These are phyloP conservation scores for Pythium sukuiense DNA, from an alignment of 352 stramenopile species.

Conservation along the genomic window DNA sequence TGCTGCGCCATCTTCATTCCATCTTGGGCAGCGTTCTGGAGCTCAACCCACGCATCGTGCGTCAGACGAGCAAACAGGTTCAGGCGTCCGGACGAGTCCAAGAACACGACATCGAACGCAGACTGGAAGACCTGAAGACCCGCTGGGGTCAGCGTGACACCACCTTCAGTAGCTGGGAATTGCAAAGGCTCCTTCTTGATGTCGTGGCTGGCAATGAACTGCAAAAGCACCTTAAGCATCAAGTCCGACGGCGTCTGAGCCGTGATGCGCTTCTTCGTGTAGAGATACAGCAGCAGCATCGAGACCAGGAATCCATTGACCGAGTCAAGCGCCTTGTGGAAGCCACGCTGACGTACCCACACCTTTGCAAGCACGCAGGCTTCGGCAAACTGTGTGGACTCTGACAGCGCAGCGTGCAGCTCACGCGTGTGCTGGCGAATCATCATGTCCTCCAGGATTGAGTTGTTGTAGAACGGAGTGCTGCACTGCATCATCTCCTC, in stretches of 20 bases:
- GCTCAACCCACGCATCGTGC: slow-evolving; percentile 61
- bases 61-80: slow-evolving; percentile 78
- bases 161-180: slow-evolving; percentile 55
- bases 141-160: slow-evolving; percentile 62
- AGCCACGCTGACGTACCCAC: slow-evolving; percentile 84
- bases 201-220: slow-evolving; percentile 76
- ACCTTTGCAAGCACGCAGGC: slow-evolving; percentile 86
- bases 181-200: slow-evolving; percentile 64
- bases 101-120: slow-evolving; percentile 72
- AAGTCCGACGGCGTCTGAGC: slow-evolving; percentile 73
- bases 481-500: slow-evolving; percentile 63
- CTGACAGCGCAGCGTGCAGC: slow-evolving; percentile 65
- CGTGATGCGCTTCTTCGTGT: slow-evolving; percentile 68
- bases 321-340: slow-evolving; percentile 72
- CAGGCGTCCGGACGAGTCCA: slow-evolving; percentile 71
- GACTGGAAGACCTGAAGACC: slow-evolving; percentile 66
- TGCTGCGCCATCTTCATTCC: slow-evolving; percentile 62
- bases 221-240: slow-evolving; percentile 85
- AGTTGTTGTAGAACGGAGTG: slow-evolving; percentile 90
- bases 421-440: slow-evolving; percentile 77
- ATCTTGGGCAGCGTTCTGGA: slow-evolving; percentile 64
- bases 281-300: slow-evolving; percentile 87
- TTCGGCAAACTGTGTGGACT: slow-evolving; percentile 71
- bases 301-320: slow-evolving; percentile 82
- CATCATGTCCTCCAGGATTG: slow-evolving; percentile 91